Evolutionary conservation across 192 early-diverging fungal genomes (phyloP).

Genomic region (Coemansia pectinata): DNA sequence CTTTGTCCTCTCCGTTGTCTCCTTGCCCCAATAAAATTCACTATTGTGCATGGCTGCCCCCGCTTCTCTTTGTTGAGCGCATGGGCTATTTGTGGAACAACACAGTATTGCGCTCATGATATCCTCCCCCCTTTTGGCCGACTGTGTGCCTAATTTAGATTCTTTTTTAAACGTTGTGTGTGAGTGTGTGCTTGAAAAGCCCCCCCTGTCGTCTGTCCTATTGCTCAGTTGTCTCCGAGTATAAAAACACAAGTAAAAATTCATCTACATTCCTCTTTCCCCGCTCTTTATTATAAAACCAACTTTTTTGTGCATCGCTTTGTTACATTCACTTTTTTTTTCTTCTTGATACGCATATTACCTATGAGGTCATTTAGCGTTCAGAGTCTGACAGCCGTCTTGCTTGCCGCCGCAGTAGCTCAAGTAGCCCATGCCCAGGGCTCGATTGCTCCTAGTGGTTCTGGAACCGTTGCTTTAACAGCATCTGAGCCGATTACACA

Average conservation of each 20-base stretch:
- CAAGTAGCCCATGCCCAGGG: neutral
- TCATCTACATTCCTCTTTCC: neutral
- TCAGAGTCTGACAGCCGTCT: neutral
- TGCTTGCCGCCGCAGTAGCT: slow-evolving; percentile 4
- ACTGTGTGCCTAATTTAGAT: slow-evolving; percentile 1
- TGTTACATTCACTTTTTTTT: neutral
- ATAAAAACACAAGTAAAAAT: neutral
- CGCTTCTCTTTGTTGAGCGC: neutral
- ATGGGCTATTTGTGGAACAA: slow-evolving; percentile 1
- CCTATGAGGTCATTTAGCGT: slow-evolving; percentile 2
- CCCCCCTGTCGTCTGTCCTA: neutral
- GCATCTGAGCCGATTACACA: neutral
- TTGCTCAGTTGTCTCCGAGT: neutral
- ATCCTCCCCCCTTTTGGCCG: neutral
- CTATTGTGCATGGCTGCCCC: neutral
- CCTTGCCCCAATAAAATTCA: neutral
- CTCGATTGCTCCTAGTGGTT: neutral
- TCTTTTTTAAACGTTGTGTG: neutral
- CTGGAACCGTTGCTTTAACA: neutral
- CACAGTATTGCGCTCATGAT: neutral
- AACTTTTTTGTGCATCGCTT: neutral
- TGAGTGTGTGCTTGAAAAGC: neutral
- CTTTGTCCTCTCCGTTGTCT: neutral
- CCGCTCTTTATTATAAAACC: neutral
- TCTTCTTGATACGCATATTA: neutral